Percentiles rank a stretch among this genome's conserved stretches.
phyloP scores from a whole-genome alignment of 331 rosid species.

The Arachis monticola region DNA sequence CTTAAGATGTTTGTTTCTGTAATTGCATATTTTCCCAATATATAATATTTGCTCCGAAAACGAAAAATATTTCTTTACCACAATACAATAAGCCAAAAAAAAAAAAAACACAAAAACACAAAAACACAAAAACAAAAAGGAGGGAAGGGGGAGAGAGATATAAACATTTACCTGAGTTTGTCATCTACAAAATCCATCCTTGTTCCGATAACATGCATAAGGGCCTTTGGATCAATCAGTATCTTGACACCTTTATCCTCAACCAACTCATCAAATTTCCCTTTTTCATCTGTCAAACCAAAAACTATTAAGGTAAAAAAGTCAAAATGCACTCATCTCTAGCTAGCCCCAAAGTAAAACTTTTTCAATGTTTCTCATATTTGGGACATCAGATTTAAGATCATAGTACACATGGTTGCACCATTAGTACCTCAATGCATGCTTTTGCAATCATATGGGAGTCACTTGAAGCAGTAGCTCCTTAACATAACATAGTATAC shows the following conservation, averaged over 20 bases:
- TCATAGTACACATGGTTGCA: no score
- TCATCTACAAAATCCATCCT: constrained; percentile 95
- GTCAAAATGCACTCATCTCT: not conserved
- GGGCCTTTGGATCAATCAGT: constrained; percentile 90
- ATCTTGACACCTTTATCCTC: constrained; percentile 91
- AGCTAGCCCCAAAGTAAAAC: constrained; percentile 4
- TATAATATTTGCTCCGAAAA: not conserved
- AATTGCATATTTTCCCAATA: constrained; percentile 7
- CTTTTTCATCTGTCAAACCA: constrained; percentile 70
- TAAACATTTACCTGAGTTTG: constrained; percentile 68
- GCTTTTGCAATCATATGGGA: no score
- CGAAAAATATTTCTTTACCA: not conserved
- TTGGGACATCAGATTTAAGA: no score
- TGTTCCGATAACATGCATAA: constrained; percentile 95
- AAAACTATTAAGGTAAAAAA: not conserved
- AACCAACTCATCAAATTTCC: constrained; percentile 82
- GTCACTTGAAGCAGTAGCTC: no score
- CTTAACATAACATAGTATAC: no score
- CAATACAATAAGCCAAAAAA: not conserved
- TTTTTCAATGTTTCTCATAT: not conserved
- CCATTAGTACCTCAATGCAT: no score
- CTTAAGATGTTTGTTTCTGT: not conserved
- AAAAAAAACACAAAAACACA: no score
- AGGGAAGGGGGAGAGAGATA: constrained; percentile 3
- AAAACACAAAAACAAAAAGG: not conserved